A percentile compares a stretch with the other conserved stretches of the same genome.
phyloP scores from a whole-genome alignment of 148 eudicot species.

The Heliamphora exappendiculata region DNA sequence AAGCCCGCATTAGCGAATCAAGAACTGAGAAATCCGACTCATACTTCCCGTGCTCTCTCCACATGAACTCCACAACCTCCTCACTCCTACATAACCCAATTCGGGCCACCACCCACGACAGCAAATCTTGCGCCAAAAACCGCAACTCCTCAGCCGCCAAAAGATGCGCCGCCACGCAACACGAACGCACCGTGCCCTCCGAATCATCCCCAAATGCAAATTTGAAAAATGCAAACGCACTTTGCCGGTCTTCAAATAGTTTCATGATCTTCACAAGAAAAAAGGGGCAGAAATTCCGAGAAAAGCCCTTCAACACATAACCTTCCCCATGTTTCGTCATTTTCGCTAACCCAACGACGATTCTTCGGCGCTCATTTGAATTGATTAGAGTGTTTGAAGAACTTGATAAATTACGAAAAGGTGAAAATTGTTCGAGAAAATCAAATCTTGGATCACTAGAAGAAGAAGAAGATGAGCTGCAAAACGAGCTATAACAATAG shows the following conservation, averaged over 20 bases:
- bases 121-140: slow-evolving; percentile 66
- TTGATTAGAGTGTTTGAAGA: slow-evolving; percentile 31
- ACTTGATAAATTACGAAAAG: slow-evolving; percentile 21
- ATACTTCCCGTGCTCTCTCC: slow-evolving; percentile 34
- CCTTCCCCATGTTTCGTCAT: slow-evolving; percentile 38
- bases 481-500: slow-evolving; percentile 18
- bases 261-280: slow-evolving; percentile 56
- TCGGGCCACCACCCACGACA: slow-evolving; percentile 50
- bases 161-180: slow-evolving; percentile 55
- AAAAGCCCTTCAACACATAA: slow-evolving; percentile 33
- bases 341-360: slow-evolving; percentile 44
- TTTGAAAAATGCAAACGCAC: slow-evolving; percentile 60
- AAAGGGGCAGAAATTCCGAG: slow-evolving; percentile 54
- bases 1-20: slow-evolving; percentile 81
- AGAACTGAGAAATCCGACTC: slow-evolving; percentile 66
- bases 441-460: slow-evolving; percentile 16
- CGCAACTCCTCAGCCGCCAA: slow-evolving; percentile 33
- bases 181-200: slow-evolving; percentile 28
- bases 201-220: slow-evolving; percentile 45
- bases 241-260: slow-evolving; percentile 32
- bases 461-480: background rate
- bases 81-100: slow-evolving; percentile 51
- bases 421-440: slow-evolving; percentile 55
- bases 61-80: slow-evolving; percentile 56
- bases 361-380: slow-evolving; percentile 48